Base-by-base conservation (phyloP, 148 eudicot genomes). In the Fagopyrum esculentum region DNA sequence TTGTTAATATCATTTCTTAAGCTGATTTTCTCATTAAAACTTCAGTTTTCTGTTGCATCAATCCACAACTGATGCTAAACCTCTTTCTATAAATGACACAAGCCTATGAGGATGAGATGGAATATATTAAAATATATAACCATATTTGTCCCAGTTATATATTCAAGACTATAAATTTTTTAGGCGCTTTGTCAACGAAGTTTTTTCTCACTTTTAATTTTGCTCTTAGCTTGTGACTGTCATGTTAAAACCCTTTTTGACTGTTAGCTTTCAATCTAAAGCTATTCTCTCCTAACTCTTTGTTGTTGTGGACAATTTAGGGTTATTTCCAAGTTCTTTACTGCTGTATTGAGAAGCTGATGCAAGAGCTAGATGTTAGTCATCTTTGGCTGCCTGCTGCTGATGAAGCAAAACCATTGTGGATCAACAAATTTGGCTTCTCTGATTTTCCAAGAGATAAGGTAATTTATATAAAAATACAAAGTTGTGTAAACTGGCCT, bases 331-430 rank as follows among this genome's bases (percentile, higher is more conserved):
- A 87, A 64, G 82, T 82, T 45, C 76, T 95, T 4, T 95, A 86
- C 74, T 78, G 81, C 45, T 87, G 92, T 78, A 86, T 95, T 8
- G 97, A 95, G 69, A 79, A 72, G 59, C 81, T 92, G 29, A 87
- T 95, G 15, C 50, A 69, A 59, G 80, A 84, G 44, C 64, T 89
- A 44, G 79, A 84, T 55, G 92, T 95, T 26, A 87, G 82, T 73
- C 73, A 71, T 59, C 77, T 95, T 64, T 84, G 91, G 78, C 86
- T 95, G 30, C 97, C 99, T n/a, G 91, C 99, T 81, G 97, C 97
- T 51, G 87, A 83, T 64, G 97, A 92, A 79, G 90, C 91, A 3
- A 85, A 77, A 75, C 84, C 92, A 26, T 52, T 95, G 48, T 95
- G 97, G 99, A 84, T 73, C 9, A 83, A 80, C 77, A 95, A 78